Percentiles rank a stretch among this genome's conserved stretches.
Evolutionary conservation across 208 protist species (phyloP).

Genomic region (Tritrichomonas musculus): DNA sequence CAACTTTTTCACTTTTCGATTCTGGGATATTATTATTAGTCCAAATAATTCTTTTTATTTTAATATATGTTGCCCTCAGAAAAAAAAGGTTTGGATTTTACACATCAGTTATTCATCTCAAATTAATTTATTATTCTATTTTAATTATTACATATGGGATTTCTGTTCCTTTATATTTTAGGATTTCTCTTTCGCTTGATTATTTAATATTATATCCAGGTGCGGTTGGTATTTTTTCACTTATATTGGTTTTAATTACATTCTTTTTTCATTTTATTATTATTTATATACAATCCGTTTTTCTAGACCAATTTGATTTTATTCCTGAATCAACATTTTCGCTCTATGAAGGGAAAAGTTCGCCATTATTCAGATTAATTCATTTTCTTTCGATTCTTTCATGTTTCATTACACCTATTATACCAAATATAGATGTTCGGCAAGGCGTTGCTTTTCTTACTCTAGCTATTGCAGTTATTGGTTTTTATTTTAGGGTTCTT

Average conservation of each 20-base stretch:
- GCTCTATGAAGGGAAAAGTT: not conserved
- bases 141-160: not conserved
- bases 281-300: not conserved
- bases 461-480: not conserved
- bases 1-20: not conserved
- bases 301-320: conserved; percentile 5
- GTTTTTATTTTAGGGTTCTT: conserved; percentile 5
- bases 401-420: not conserved
- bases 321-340: not conserved
- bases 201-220: not conserved
- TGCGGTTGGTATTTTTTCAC: not conserved
- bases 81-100: too few relatives aligned
- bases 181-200: not conserved
- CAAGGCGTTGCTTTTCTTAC: not conserved
- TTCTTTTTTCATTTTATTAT: not conserved
- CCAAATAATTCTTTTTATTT: not conserved
- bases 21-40: not conserved
- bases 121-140: not conserved
- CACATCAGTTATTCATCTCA: not conserved
- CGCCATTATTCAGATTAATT: not conserved
- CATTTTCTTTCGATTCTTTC: not conserved
- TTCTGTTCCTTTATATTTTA: not conserved
- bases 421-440: not conserved
- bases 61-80: not conserved
- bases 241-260: not conserved